phyloP scores from a whole-genome alignment of 495 filamentous ascomycete species.

The Penicillium roqueforti region DNA sequence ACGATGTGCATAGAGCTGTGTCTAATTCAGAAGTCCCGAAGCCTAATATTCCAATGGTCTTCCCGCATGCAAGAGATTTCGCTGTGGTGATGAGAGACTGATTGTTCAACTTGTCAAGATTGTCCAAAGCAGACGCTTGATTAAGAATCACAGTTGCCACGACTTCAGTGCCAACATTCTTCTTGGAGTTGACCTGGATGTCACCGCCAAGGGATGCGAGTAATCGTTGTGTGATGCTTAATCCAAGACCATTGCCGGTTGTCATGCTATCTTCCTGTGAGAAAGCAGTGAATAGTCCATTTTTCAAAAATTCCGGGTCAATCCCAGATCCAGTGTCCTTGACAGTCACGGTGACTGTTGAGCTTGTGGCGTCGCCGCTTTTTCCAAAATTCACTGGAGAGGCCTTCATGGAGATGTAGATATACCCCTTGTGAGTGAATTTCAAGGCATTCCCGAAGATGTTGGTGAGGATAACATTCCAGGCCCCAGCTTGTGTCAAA shows the following conservation, averaged over 20 bases:
- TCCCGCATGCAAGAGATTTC: neutral
- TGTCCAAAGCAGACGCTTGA: neutral
- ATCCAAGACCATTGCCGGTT: slow-evolving; percentile 60
- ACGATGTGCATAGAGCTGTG: slow-evolving; percentile 5
- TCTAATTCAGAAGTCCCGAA: slow-evolving; percentile 8
- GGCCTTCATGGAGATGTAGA: slow-evolving; percentile 15
- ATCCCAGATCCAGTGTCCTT: slow-evolving; percentile 64
- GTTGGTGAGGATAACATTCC: slow-evolving; percentile 31
- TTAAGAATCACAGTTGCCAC: slow-evolving; percentile 38
- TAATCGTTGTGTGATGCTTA: slow-evolving; percentile 60
- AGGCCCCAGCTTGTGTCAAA: slow-evolving; percentile 11
- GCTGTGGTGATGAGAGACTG: neutral
- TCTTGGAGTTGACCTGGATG: slow-evolving; percentile 15
- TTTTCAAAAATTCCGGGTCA: slow-evolving; percentile 56
- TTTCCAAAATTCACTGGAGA: slow-evolving; percentile 4
- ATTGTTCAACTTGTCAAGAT: neutral
- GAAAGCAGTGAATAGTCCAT: slow-evolving; percentile 61
- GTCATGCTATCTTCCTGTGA: slow-evolving; percentile 60
- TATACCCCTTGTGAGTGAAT: slow-evolving; percentile 29
- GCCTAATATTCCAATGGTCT: slow-evolving; percentile 12
- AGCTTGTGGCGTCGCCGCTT: neutral
- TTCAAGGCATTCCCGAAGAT: slow-evolving; percentile 37
- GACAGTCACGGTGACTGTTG: slow-evolving; percentile 38
- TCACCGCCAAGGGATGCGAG: slow-evolving; percentile 49
- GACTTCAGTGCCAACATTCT: slow-evolving; percentile 48